Evolutionary conservation across 108 stramenopile genomes (phyloP).

Genomic region (Pseudonitzschia multiseries): DNA sequence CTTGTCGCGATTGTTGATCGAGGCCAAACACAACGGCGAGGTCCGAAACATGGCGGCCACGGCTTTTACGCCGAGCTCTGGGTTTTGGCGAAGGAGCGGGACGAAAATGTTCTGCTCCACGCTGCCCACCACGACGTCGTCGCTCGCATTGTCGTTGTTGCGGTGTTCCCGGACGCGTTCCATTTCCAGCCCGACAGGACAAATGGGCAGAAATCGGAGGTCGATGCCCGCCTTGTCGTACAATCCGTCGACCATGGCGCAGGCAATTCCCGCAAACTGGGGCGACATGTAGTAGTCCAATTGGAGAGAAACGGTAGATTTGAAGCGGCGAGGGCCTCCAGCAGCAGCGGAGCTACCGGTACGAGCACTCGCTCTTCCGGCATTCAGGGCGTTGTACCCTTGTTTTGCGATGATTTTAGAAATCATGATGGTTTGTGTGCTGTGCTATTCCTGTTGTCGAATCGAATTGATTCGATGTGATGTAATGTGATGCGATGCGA

Average conservation of each 20-base stretch:
- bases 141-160: constrained; percentile 20
- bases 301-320: constrained; percentile 30
- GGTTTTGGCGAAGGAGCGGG: constrained; percentile 32
- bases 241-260: constrained; percentile 32
- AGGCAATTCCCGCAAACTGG: constrained; percentile 45
- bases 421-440: constrained; percentile 4
- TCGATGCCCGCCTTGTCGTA: constrained; percentile 38
- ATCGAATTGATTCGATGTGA: too few relatives aligned
- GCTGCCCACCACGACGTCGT: constrained; percentile 28
- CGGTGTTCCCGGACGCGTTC: constrained; percentile 30
- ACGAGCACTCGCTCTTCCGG: neutral
- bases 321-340: neutral
- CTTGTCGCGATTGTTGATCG: constrained; percentile 13
- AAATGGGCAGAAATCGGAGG: constrained; percentile 47
- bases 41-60: constrained; percentile 48
- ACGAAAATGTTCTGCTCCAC: constrained; percentile 56
- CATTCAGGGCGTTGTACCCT: neutral
- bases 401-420: constrained; percentile 3
- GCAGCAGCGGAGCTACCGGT: too few relatives aligned
- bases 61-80: constrained; percentile 34
- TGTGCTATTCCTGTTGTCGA: too few relatives aligned
- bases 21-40: constrained; percentile 45
- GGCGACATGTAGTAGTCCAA: constrained; percentile 50
- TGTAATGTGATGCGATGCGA: too few relatives aligned
- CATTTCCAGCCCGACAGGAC: constrained; percentile 43